Evolutionary conservation across 305 asterid genomes (phyloP), one percentile per base, ranked within the genome.

Genomic region (Fraxinus nigra): DNA sequence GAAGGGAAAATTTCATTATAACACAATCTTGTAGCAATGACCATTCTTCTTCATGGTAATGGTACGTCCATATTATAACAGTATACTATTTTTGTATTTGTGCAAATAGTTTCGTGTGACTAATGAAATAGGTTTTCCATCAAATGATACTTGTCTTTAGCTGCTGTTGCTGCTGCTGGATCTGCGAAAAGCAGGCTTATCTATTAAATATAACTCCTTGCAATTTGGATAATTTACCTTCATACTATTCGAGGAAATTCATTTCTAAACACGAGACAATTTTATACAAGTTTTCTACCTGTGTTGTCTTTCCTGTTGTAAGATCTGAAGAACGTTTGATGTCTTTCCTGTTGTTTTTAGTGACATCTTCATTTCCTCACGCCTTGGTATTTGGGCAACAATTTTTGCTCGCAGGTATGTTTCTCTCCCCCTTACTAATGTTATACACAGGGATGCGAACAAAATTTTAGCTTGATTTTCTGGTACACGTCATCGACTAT

Each of bases 1-100:
- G 95, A 89, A 87, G 95, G 89, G 85, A 94, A 88, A 85, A 84
- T 83, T 86, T 89, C 88, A 85, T 91, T 86, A 75, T 95, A 89
- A 80, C 88, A 88, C 92, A 87, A 89, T 87, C 89, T 87, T 91
- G 90, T 89, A 83, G 82, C 86, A 85, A 85, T 91, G 81, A 89
- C 87, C 86, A 80, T 89, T 86, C 83, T 80, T 84, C 86, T 84
- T 90, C 87, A 91, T 91, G 97, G 74, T 67, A 28, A 67, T 28
- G 74, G 96, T 94, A 92, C 87, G 97, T 93, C 90, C 85, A 63
- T 76, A 81, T 86, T 87, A 82, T 80, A 76, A 75, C 82, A 83
- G 67, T 38, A 84, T 78, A 38, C 54, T 69, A 81, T 79, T 85
- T 83, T 76, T 85, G 80, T 80, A 79, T 79, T 78, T 75, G 81